Evolutionary conservation across 2,329 filamentous ascomycete genomes (phyloP).

Genomic region (Fusarium anguioides): DNA sequence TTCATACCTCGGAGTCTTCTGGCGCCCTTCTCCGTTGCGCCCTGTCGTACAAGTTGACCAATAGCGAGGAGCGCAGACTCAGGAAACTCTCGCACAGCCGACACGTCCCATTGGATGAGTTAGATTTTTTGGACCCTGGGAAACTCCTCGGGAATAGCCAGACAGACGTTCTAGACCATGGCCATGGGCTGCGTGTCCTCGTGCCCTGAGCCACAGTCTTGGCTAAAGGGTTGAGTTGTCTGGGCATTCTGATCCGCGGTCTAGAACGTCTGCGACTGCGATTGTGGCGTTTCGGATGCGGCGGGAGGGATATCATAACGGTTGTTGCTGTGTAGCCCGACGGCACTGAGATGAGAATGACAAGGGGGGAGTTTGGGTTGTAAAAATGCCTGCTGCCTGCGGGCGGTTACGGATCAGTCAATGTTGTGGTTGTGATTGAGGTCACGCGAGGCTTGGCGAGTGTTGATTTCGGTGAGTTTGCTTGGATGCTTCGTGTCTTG

Average conservation of each 20-base stretch:
- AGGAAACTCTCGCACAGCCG: slow-evolving; percentile 4
- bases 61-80: neutral
- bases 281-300: slow-evolving; percentile 32
- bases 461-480: neutral
- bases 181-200: slow-evolving; percentile 26
- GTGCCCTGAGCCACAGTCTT: slow-evolving; percentile 41
- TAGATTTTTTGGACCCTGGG: slow-evolving; percentile 3
- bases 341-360: neutral
- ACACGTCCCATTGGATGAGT: neutral
- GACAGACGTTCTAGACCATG: slow-evolving; percentile 20
- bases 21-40: slow-evolving; percentile 12
- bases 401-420: slow-evolving; percentile 1
- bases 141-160: slow-evolving; percentile 44
- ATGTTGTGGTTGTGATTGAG: slow-evolving; percentile 14
- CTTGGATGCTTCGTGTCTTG: slow-evolving; percentile 1
- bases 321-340: slow-evolving; percentile 16
- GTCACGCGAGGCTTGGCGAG: slow-evolving; percentile 8
- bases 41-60: slow-evolving; percentile 2
- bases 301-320: slow-evolving; percentile 27
- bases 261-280: slow-evolving; percentile 23
- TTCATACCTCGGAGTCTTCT: neutral
- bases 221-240: neutral
- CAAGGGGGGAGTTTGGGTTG: slow-evolving; percentile 5
- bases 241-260: slow-evolving; percentile 6
- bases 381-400: too few relatives aligned